Evolutionary conservation across 1,284 basidiomycete species (phyloP).

Genomic region (Sphagnurus paluster): DNA sequence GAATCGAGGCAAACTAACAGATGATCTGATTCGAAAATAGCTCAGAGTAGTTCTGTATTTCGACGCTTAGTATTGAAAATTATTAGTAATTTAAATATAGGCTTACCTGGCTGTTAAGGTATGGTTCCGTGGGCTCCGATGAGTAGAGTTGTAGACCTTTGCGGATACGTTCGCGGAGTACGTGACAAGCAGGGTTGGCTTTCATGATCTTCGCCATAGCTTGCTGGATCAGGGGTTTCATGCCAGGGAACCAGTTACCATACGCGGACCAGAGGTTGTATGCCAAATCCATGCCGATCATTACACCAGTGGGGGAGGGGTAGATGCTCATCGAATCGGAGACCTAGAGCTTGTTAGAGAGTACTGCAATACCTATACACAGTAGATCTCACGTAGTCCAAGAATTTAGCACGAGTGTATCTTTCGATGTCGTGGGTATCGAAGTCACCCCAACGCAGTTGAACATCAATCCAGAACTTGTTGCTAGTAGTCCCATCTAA

Average conservation of each 20-base stretch:
- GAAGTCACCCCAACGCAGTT: conserved; percentile 98
- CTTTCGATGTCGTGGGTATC: conserved; percentile 98
- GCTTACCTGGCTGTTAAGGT: conserved; percentile 86
- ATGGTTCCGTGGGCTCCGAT: conserved; percentile 98
- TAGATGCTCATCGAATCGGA: conserved; percentile 98
- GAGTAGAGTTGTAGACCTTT: conserved; percentile 99
- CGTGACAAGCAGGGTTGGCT: conserved; percentile 97
- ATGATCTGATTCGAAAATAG: conserved; percentile 99
- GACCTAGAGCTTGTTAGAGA: conserved; percentile 47
- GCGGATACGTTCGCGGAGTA: conserved; percentile 96
- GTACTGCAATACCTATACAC: background rate
- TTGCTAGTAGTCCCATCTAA: conserved; percentile 96
- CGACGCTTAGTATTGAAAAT: conserved; percentile 16
- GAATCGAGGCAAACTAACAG: conserved; percentile 50
- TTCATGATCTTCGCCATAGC: conserved; percentile 99
- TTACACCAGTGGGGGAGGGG: conserved; percentile 96
- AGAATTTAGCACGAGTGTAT: conserved; percentile 96
- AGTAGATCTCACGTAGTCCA: conserved; percentile 77
- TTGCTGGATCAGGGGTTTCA: conserved; percentile 97
- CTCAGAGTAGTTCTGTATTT: conserved; percentile 85
- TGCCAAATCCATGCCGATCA: conserved; percentile 98
- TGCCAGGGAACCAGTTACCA: conserved; percentile 99
- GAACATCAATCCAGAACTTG: conserved; percentile 99
- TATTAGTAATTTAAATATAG: background rate
- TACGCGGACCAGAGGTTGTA: conserved; percentile 99